Percentiles rank a stretch among this genome's conserved stretches.
phyloP scores from a whole-genome alignment of 2,329 filamentous ascomycete species.

The Penicillium olsonii region DNA sequence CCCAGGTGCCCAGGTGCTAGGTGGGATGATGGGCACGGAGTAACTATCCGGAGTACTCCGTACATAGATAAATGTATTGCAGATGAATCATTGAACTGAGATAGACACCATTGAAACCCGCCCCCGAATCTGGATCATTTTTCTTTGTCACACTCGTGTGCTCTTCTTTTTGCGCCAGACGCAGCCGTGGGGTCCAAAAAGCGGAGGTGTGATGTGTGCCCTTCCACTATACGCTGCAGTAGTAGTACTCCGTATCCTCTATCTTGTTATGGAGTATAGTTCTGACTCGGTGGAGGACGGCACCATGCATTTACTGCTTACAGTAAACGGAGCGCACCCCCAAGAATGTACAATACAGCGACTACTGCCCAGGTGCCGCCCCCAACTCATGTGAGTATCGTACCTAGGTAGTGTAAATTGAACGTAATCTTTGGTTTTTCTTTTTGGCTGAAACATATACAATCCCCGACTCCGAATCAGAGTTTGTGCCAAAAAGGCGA shows the following conservation, averaged over 20 bases:
- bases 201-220: slow-evolving; percentile 5
- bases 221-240: background rate
- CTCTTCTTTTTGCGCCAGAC: no score
- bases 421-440: background rate
- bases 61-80: background rate
- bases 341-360: no score
- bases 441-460: slow-evolving; percentile 5
- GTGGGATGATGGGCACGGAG: background rate
- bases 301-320: background rate
- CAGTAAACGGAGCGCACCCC: no score
- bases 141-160: no score
- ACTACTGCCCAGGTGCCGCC: no score
- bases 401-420: slow-evolving; percentile 3
- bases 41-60: no score
- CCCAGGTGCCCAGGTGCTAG: no score
- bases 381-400: background rate
- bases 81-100: no score
- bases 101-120: no score
- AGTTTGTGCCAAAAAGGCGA: background rate
- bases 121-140: no score
- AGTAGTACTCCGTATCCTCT: background rate
- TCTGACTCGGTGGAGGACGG: background rate
- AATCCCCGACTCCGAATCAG: background rate
- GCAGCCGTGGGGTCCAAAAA: slow-evolving; percentile 6
- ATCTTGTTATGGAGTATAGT: background rate